Conservation (phyloP, 495 filamentous ascomycete species). For the Neurospora sublineolata region DNA sequence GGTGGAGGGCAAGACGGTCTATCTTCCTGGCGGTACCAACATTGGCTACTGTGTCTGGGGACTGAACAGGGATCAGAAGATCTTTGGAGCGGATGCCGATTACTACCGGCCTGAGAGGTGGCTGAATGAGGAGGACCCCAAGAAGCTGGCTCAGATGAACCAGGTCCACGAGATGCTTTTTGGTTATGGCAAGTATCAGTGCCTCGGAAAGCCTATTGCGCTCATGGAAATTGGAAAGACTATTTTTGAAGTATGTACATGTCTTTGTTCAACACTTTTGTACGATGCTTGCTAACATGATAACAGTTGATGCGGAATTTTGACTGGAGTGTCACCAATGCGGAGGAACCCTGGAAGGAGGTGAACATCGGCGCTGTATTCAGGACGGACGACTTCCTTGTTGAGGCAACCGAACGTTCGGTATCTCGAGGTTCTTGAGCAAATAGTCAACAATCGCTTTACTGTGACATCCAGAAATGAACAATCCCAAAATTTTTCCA, state of each 20-base stretch:
- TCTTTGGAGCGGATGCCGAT: slow-evolving; percentile 37
- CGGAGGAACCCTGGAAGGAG: slow-evolving; percentile 27
- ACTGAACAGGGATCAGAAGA: slow-evolving; percentile 17
- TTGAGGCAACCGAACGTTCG: slow-evolving; percentile 7
- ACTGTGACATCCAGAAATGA: background rate
- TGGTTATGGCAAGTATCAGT: slow-evolving; percentile 26
- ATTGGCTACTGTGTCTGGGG: slow-evolving; percentile 29
- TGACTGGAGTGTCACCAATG: slow-evolving; percentile 35
- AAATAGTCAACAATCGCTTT: background rate
- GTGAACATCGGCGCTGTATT: slow-evolving; percentile 5
- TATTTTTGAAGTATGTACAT: slow-evolving; percentile 36
- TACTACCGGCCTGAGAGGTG: slow-evolving; percentile 43
- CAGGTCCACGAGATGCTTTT: slow-evolving; percentile 20
- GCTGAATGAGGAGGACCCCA: slow-evolving; percentile 27
- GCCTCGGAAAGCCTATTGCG: slow-evolving; percentile 28
- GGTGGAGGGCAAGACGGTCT: slow-evolving; percentile 38
- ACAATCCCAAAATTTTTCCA: background rate
- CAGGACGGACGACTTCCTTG: slow-evolving; percentile 8
- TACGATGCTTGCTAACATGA: background rate
- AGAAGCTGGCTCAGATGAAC: slow-evolving; percentile 9
- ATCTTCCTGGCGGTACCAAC: slow-evolving; percentile 36
- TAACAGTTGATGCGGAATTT: slow-evolving; percentile 37
- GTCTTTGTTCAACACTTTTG: background rate
- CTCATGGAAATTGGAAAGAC: slow-evolving; percentile 37
- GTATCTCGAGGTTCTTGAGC: background rate